Base-by-base conservation (phyloP, 495 filamentous ascomycete species). In the Xylaria bambusicola region DNA sequence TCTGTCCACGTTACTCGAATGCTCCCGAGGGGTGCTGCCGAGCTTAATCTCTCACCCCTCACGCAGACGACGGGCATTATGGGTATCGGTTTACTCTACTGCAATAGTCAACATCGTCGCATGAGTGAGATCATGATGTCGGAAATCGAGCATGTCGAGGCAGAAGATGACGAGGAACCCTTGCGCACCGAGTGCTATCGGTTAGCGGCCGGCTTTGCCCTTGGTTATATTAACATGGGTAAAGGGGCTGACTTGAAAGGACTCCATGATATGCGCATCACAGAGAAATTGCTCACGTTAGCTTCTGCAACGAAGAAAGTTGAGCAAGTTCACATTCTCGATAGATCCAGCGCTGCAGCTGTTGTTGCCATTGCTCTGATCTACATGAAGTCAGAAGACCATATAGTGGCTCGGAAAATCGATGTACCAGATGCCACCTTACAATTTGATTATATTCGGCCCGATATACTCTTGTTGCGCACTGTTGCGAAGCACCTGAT, bases 101-200 rank as follows among this genome's bases (percentile, higher is more conserved):
- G 89, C 75, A 88, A 91, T 69, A 96, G 92, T 21, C 94, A 98
- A 63, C 94, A 99, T 75, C 89, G 94, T 7, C 85, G 94, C 49
- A 99, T 99, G 94, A 97, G 91, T 67, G 94, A 99, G 71, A 89
- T 98, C 33, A 96, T 98, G 91, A 83, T 98, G 38, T 97, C 93
- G 0, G 94, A 99, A 71, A 94, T 99, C 47, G 93, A 97, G 63
- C 88, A 90, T 50, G 79, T 89, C 38, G 90, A 91, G 36, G 71
- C 83, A 13, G 90, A 90, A 46, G 74, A 80, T 15, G 81, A 83
- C 10, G 79, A 84, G 35, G 92, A 97, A 59, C 86, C 83, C n/a
- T 72, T 97, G 15, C 87, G 95, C 23, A 92, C 95, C 65, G 94
- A 99, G 77, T 90, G 92, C 27, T 98, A 99, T 71, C 85, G 94